A percentile compares a stretch with the other conserved stretches of the same genome.
These are phyloP conservation scores for Mucor lusitanicus DNA, from an alignment of 371 early-diverging fungal species.

Conservation along the genomic window DNA sequence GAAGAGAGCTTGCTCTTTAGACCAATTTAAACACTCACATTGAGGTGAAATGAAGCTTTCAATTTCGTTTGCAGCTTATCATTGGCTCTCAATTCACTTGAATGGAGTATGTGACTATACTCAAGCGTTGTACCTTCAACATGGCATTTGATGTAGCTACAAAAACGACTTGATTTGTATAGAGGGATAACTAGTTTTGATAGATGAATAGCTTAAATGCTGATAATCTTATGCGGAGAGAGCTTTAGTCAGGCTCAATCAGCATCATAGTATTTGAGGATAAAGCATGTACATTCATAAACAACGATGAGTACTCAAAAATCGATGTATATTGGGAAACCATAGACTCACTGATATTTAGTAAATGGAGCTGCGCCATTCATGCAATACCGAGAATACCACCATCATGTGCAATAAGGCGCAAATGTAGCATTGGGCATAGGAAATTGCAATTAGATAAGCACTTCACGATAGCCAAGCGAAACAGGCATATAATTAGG, in stretches of 20 bases:
- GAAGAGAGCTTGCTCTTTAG: not conserved
- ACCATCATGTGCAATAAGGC: no score
- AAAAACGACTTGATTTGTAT: not conserved
- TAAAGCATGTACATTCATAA: not conserved
- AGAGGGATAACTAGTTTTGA: no score
- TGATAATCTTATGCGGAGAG: not conserved
- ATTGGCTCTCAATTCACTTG: conserved; percentile 10
- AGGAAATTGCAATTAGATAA: no score
- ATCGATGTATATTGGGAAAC: no score
- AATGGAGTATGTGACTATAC: not conserved
- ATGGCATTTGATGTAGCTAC: not conserved
- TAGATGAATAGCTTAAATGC: not conserved
- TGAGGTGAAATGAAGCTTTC: not conserved
- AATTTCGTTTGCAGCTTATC: conserved; percentile 11
- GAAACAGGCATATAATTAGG: no score
- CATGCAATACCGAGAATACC: no score
- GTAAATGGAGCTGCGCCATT: no score
- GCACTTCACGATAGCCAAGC: no score
- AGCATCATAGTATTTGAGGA: not conserved
- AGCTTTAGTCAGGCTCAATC: not conserved
- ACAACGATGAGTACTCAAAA: not conserved
- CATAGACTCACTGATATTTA: not conserved
- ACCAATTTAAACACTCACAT: not conserved
- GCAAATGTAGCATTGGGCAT: no score
- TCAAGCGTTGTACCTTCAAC: not conserved